Conservation (phyloP, 106 monocot species). For the Allium sativum region DNA sequence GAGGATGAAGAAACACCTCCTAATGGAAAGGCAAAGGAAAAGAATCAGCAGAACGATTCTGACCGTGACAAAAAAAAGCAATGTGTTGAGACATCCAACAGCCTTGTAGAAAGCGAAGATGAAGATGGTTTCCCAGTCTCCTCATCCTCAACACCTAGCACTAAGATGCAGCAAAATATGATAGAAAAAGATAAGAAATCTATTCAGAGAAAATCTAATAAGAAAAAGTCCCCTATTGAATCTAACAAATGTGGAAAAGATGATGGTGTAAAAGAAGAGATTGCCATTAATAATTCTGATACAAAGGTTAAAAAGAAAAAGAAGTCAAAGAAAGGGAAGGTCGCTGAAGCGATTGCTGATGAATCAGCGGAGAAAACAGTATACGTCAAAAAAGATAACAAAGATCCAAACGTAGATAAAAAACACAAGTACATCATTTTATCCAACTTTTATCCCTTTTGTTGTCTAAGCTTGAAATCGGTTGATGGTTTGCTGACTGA, state of each 20-base stretch:
- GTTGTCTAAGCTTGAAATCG: too few species aligned
- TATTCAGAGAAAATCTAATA: constrained; percentile 18
- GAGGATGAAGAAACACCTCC: constrained; percentile 51
- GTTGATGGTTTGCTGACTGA: too few species aligned
- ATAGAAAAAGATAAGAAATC: constrained; percentile 9
- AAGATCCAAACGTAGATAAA: constrained; percentile 5
- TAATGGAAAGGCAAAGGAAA: constrained; percentile 33
- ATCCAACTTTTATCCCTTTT: background rate
- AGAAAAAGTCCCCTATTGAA: constrained; percentile 34
- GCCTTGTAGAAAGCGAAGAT: constrained; percentile 68
- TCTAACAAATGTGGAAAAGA: constrained; percentile 3
- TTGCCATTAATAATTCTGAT: background rate
- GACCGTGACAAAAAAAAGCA: constrained; percentile 32
- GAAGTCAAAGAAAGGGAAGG: constrained; percentile 19
- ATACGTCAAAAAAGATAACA: constrained; percentile 3
- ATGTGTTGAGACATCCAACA: constrained; percentile 23
- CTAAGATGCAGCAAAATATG: background rate
- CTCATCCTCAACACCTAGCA: constrained; percentile 13
- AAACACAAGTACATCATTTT: background rate
- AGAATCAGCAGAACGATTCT: constrained; percentile 15
- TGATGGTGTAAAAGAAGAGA: background rate
- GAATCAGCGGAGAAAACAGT: constrained; percentile 8
- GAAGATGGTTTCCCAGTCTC: constrained; percentile 90
- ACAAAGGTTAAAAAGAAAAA: constrained; percentile 28
- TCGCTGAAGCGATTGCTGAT: constrained; percentile 6